These are phyloP conservation scores for Fusarium staphyleae DNA, from an alignment of 2,329 filamentous ascomycete genomes.

Conservation along the genomic window DNA sequence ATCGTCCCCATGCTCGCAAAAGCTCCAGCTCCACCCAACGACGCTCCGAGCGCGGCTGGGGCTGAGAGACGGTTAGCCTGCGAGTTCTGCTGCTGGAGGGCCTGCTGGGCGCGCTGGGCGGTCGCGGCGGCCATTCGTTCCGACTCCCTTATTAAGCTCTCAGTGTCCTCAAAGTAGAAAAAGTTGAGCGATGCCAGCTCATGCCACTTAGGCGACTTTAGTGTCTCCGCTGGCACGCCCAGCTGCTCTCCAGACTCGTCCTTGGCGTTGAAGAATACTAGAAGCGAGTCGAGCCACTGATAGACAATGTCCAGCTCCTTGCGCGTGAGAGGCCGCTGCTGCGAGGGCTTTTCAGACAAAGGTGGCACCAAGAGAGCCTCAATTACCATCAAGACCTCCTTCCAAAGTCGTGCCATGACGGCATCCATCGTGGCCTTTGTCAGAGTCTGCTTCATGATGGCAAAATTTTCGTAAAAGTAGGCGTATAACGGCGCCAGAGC, in stretches of 20 bases:
- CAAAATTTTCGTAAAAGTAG: constrained; percentile 99
- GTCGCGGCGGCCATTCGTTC: constrained; percentile 94
- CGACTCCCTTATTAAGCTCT: constrained; percentile 91
- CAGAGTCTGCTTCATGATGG: constrained; percentile 96
- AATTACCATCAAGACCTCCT: constrained; percentile 92
- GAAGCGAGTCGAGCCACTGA: constrained; percentile 88
- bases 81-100: constrained; percentile 58
- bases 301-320: constrained; percentile 95
- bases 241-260: constrained; percentile 84
- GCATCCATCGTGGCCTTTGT: constrained; percentile 97
- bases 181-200: constrained; percentile 96
- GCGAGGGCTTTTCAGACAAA: constrained; percentile 90
- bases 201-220: constrained; percentile 98
- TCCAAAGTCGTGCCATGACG: constrained; percentile 98
- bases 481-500: constrained; percentile 85
- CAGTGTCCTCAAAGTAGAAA: constrained; percentile 95
- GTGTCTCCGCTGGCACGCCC: constrained; percentile 86
- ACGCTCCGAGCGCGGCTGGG: constrained; percentile 57
- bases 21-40: constrained; percentile 45
- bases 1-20: constrained; percentile 75
- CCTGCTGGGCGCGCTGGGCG: constrained; percentile 75
- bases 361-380: constrained; percentile 91
- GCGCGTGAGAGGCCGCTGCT: constrained; percentile 81
- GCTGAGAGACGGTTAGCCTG: constrained; percentile 73
- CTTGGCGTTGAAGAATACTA: constrained; percentile 93